These are phyloP conservation scores for Chenopodium suecicum DNA, from an alignment of 148 eudicot genomes.

Conservation along the genomic window DNA sequence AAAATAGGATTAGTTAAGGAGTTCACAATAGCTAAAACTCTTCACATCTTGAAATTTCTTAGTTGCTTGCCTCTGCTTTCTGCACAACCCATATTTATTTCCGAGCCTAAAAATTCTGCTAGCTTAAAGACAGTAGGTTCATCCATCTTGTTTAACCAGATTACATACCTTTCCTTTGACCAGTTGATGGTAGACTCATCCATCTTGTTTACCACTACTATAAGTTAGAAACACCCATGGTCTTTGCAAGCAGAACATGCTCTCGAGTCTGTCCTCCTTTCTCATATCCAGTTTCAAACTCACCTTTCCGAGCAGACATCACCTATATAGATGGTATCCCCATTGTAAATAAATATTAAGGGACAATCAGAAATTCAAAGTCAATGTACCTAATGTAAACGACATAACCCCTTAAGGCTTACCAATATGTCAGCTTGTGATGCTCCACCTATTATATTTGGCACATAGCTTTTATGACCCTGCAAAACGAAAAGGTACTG, in stretches of 20 bases:
- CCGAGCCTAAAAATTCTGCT: too few relatives aligned
- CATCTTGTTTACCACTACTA: conserved; percentile 94
- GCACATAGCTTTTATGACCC: conserved; percentile 99
- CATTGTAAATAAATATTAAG: not conserved
- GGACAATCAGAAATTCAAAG: not conserved
- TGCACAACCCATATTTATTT: too few relatives aligned
- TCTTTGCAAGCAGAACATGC: conserved; percentile 93
- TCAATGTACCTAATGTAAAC: not conserved
- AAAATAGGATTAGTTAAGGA: too few relatives aligned
- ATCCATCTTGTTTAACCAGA: too few relatives aligned
- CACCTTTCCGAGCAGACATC: conserved; percentile 96
- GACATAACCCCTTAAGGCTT: conserved; percentile 11
- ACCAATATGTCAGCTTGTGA: conserved; percentile 97
- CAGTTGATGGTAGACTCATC: conserved; percentile 93
- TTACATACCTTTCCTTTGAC: conserved; percentile 78
- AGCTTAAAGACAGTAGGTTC: too few relatives aligned
- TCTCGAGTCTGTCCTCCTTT: conserved; percentile 99
- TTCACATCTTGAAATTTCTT: too few relatives aligned
- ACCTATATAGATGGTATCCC: conserved; percentile 44
- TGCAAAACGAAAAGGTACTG: conserved; percentile 27
- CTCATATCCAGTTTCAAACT: conserved; percentile 98
- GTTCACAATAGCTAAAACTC: too few relatives aligned
- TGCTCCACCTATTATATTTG: conserved; percentile 98
- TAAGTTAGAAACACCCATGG: conserved; percentile 87
- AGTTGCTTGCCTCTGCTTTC: too few relatives aligned